Evolutionary conservation across 768 basidiomycete species (phyloP), one percentile per base, ranked within the genome.

Genomic region (Rhizopogon vesiculosus): DNA sequence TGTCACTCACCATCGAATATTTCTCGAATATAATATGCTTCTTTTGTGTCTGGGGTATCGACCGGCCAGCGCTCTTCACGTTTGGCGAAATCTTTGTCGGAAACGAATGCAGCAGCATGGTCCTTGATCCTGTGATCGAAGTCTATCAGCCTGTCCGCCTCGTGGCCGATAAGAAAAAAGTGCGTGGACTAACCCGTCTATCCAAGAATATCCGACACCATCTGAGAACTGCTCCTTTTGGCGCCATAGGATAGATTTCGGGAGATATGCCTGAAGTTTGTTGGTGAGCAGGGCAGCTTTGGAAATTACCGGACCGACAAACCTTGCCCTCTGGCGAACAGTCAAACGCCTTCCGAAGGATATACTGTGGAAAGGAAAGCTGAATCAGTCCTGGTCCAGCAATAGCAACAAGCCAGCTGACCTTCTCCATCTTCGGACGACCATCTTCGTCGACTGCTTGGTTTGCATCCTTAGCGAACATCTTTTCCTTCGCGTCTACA

Each of bases 151-250:
- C 28, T 51, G 31, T 43, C 33, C 61, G 29, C 15, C 18, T 31
- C 16, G 29, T 16, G 10, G 42, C 28, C 4, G 39, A 51, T 49
- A 9, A 22, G 19, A 43, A 31, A 7, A 25, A 40, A 19, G 19
- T 29, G 12, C 22, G 18, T 51, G 35, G 48, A 64, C 80, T 42
- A 64, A 90, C 90, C 94, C 93, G 64, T 98, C 95, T 66, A 98
- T 98, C 95, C 96, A 98, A 33, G 93, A 95, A 73, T 97, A 98
- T 33, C 96, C 95, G 53, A 97, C 94, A 53, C 97, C 97, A 65
- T 99, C 97, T 2, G 95, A 98, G 76, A 99, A 99, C 65, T 98
- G 95, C 73, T 99, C 97, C 71, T 99, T 99, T 71, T 99, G 97
- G 55, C 97, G 82, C 97, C 97, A 99, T 42, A 99, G 78, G 64